These are phyloP conservation scores for Casuarina equisetifolia DNA, from an alignment of 306 rosid genomes.

Conservation along the genomic window DNA sequence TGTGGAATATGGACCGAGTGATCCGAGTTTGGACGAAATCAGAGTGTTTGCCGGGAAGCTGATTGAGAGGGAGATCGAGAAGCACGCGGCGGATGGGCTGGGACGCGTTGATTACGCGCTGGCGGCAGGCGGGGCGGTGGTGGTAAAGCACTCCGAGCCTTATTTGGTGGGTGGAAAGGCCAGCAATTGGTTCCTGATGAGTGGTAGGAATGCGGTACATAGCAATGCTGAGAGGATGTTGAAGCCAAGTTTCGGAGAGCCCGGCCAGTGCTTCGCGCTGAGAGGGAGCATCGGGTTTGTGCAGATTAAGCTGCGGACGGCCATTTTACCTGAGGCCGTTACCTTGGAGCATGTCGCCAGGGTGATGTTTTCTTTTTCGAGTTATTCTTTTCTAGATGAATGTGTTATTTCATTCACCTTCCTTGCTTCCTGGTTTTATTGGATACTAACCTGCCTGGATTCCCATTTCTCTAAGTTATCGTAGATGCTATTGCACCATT, in stretches of 20 bases:
- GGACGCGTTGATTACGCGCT: conserved; percentile 83
- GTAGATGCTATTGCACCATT: background rate
- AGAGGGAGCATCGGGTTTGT: conserved; percentile 79
- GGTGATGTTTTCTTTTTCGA: conserved; percentile 44
- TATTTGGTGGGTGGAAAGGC: conserved; percentile 34
- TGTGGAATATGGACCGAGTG: conserved; percentile 30
- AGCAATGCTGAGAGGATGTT: conserved; percentile 69
- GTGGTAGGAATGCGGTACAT: conserved; percentile 44
- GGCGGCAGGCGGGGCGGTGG: conserved; percentile 60
- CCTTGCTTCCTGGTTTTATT: background rate
- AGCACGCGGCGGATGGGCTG: conserved; percentile 90
- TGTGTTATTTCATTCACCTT: background rate
- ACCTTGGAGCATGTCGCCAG: conserved; percentile 94
- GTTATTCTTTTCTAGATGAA: background rate
- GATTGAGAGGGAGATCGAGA: conserved; percentile 77
- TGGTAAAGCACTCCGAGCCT: conserved; percentile 74
- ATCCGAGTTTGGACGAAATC: conserved; percentile 65
- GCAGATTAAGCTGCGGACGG: conserved; percentile 72
- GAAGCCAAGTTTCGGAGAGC: conserved; percentile 94
- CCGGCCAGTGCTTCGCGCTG: conserved; percentile 90
- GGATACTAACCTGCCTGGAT: background rate
- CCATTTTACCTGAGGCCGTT: conserved; percentile 81
- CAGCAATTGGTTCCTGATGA: conserved; percentile 47
- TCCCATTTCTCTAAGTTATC: background rate
- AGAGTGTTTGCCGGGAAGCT: conserved; percentile 66